phyloP scores from a whole-genome alignment of 2,329 filamentous ascomycete species.

The Talaromyces piceae region DNA sequence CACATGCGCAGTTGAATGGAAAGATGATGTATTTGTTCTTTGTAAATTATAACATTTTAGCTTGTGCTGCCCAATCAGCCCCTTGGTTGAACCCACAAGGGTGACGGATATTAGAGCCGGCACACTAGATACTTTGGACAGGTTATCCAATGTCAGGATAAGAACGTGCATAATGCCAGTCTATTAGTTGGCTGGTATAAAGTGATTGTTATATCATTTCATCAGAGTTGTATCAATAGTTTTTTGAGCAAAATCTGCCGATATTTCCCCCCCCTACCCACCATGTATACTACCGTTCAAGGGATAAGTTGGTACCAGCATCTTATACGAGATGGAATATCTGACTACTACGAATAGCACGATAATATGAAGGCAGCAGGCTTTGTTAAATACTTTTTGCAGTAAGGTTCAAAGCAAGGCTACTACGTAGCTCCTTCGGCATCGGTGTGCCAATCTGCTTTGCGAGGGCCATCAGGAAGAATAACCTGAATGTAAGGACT shows the following conservation, averaged over 20 bases:
- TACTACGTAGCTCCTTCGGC: constrained; percentile 19
- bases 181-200: constrained; percentile 22
- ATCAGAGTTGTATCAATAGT: no score
- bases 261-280: no score
- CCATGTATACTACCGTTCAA: no score
- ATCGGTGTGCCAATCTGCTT: constrained; percentile 14
- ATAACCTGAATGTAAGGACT: constrained; percentile 13
- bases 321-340: no score
- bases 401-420: constrained; percentile 17
- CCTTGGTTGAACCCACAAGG: constrained; percentile 19
- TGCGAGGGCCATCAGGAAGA: constrained; percentile 13
- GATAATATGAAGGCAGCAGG: constrained; percentile 18
- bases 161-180: constrained; percentile 9
- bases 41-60: constrained; percentile 23
- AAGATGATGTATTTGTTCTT: constrained; percentile 28
- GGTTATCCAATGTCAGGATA: neutral
- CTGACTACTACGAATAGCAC: constrained; percentile 17
- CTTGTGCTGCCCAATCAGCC: constrained; percentile 25
- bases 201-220: constrained; percentile 24
- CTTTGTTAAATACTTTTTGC: constrained; percentile 16
- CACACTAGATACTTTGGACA: neutral
- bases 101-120: constrained; percentile 30
- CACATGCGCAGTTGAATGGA: constrained; percentile 30
- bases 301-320: no score
- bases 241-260: no score